phyloP scores from a whole-genome alignment of 1,284 basidiomycete species.

The Cutaneotrichosporon curvatum region DNA sequence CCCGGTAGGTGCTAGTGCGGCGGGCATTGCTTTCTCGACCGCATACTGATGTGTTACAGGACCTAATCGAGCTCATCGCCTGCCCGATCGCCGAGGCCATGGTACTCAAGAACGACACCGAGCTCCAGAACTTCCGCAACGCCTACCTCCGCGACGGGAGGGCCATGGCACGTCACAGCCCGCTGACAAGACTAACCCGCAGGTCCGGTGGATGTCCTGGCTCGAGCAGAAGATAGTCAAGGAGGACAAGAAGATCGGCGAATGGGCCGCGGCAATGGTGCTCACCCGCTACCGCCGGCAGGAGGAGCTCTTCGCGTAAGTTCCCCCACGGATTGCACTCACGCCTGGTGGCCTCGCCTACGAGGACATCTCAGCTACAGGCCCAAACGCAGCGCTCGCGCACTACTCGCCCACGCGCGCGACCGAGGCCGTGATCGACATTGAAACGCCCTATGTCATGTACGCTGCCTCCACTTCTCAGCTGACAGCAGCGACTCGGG shows the following conservation, averaged over 20 bases:
- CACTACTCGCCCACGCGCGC: conserved; percentile 78
- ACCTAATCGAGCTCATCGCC: conserved; percentile 27
- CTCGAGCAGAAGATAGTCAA: conserved; percentile 70
- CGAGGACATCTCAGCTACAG: conserved; percentile 84
- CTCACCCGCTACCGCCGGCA: conserved; percentile 70
- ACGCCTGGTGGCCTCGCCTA: conserved; percentile 66
- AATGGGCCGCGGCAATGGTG: conserved; percentile 82
- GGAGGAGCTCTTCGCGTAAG: conserved; percentile 63
- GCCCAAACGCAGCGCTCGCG: conserved; percentile 81
- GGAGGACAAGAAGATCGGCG: conserved; percentile 69
- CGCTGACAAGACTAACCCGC: not conserved
- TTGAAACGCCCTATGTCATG: conserved; percentile 81
- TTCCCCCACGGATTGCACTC: conserved; percentile 1
- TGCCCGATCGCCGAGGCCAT: conserved; percentile 66
- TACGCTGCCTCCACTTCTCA: conserved; percentile 43
- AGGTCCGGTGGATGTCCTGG: conserved; percentile 76
- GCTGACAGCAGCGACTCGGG: conserved; percentile 64
- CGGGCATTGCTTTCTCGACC: not conserved
- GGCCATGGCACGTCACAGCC: conserved; percentile 59
- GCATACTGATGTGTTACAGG: no score
- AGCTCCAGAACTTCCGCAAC: conserved; percentile 71
- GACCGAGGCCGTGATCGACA: conserved; percentile 65
- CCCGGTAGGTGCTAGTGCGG: no score
- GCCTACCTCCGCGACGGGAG: conserved; percentile 88
- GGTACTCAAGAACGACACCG: conserved; percentile 77